phyloP scores from a whole-genome alignment of 331 rosid genomes.

The Arachis monticola region DNA sequence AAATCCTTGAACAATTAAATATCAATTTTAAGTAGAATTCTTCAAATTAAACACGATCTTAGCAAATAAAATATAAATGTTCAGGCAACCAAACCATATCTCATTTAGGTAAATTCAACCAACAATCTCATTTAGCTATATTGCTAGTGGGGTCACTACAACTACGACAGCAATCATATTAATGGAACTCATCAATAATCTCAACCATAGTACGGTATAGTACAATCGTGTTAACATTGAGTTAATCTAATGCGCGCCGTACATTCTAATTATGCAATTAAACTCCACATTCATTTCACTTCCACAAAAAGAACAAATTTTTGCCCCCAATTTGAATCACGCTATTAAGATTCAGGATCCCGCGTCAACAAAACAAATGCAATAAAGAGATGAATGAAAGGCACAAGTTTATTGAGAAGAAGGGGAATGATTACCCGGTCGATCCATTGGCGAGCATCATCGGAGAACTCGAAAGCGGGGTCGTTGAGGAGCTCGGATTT shows the following conservation, averaged over 20 bases:
- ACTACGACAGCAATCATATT: background rate
- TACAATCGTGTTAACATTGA: background rate
- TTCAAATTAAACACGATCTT: background rate
- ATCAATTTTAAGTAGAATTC: too few species aligned
- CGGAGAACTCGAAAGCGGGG: slow-evolving; percentile 72
- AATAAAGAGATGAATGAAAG: background rate
- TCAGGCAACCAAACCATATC: background rate
- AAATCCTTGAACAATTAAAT: background rate
- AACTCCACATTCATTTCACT: background rate
- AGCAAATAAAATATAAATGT: background rate
- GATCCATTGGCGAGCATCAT: slow-evolving; percentile 68
- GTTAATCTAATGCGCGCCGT: background rate
- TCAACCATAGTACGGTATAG: background rate
- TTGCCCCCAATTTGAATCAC: background rate
- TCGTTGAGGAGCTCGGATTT: slow-evolving; percentile 72
- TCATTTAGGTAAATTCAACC: too few species aligned
- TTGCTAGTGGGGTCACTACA: background rate
- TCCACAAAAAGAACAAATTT: background rate
- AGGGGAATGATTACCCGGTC: slow-evolving; percentile 50
- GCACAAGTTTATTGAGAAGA: background rate
- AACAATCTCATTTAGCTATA: too few species aligned
- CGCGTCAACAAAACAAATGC: background rate
- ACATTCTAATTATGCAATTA: background rate
- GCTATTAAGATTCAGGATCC: background rate
- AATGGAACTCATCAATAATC: background rate